Conservation (phyloP, 164 flowering plant genomes). For the Hamamelis virginiana region DNA sequence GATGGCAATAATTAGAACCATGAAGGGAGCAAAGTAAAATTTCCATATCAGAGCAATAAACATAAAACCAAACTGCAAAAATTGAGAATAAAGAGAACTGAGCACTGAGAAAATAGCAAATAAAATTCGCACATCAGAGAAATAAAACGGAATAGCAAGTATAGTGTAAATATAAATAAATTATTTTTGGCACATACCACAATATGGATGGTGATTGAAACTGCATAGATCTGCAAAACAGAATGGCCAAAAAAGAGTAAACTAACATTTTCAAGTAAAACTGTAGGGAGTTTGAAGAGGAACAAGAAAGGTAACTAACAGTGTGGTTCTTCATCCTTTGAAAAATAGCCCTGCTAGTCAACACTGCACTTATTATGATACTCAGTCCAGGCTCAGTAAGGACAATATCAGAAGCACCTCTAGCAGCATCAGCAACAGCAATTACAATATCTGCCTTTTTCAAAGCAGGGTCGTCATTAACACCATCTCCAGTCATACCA, state of each 20-base stretch:
- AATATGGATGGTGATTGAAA: constrained; percentile 92
- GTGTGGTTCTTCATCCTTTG: constrained; percentile 99
- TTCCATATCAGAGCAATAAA: constrained; percentile 92
- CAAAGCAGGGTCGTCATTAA: constrained; percentile 77
- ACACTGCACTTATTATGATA: constrained; percentile 93
- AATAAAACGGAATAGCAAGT: too few relatives aligned
- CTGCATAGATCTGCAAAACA: constrained; percentile 84
- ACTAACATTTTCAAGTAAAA: too few relatives aligned
- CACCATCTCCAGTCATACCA: constrained; percentile 89
- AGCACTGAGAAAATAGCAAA: too few relatives aligned
- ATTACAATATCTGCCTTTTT: constrained; percentile 82
- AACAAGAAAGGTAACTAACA: constrained; percentile 31
- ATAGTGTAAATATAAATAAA: too few relatives aligned
- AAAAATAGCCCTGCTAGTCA: constrained; percentile 95
- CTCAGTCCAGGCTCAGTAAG: constrained; percentile 96
- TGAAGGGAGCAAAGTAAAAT: constrained; percentile 91
- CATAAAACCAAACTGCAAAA: constrained; percentile 87
- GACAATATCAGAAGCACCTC: constrained; percentile 95
- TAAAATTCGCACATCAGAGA: too few relatives aligned
- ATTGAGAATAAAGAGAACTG: neutral
- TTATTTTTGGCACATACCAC: constrained; percentile 77
- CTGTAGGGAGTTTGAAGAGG: too few relatives aligned
- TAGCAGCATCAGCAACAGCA: constrained; percentile 91
- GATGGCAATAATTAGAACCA: constrained; percentile 97
- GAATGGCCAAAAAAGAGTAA: neutral